Conservation (phyloP, 2,329 filamentous ascomycete genomes). For the Xylariaceae sp. region DNA sequence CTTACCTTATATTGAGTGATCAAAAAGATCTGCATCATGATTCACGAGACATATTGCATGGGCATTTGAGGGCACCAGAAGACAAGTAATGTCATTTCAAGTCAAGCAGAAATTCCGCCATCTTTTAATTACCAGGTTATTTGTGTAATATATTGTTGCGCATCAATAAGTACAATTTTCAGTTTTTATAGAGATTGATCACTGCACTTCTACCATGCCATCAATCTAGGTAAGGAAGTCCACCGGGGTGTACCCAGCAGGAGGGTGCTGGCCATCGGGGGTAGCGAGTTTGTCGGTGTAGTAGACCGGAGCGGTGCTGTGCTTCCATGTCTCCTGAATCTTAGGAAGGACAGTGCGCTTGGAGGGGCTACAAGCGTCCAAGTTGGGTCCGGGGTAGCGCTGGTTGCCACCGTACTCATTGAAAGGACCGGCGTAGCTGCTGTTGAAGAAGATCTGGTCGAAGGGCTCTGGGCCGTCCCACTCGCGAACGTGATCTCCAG, state of each 20-base stretch:
- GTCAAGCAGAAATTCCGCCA: no score
- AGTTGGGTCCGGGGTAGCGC: conserved; percentile 39
- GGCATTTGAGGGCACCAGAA: no score
- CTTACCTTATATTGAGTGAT: no score
- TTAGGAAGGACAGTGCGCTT: conserved; percentile 35
- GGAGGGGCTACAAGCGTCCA: conserved; percentile 25
- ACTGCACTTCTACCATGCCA: no score
- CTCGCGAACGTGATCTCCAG: conserved; percentile 48
- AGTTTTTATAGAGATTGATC: no score
- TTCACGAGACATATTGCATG: no score
- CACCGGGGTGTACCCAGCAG: conserved; percentile 32
- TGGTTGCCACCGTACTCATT: conserved; percentile 36
- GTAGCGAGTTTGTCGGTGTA: conserved; percentile 38
- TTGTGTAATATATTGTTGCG: no score
- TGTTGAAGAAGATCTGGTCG: conserved; percentile 46
- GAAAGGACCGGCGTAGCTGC: conserved; percentile 49
- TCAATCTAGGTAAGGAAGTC: not conserved
- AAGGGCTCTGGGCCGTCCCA: conserved; percentile 36
- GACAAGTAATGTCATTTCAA: no score
- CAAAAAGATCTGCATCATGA: no score
- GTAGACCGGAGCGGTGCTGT: conserved; percentile 38
- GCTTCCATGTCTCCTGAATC: conserved; percentile 37
- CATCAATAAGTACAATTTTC: no score
- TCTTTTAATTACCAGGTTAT: no score
- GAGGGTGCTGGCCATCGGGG: conserved; percentile 41